Conservation (phyloP, 2,329 filamentous ascomycete species). For the Xylariaceae sp. region DNA sequence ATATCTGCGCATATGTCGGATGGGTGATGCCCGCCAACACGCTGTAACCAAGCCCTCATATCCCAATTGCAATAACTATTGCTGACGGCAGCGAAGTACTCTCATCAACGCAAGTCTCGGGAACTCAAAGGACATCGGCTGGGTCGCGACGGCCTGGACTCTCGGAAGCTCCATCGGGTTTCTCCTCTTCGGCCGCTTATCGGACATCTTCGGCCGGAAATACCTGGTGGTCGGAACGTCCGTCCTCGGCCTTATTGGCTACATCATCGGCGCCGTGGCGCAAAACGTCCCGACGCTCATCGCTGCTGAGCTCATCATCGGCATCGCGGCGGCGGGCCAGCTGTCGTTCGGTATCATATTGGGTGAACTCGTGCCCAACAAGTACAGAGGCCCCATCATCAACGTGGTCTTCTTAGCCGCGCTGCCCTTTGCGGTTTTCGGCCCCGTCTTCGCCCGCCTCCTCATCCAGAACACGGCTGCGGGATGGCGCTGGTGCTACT, state of each 20-base stretch:
- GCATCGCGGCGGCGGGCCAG: constrained; percentile 23
- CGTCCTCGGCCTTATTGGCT: constrained; percentile 30
- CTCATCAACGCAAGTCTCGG: neutral
- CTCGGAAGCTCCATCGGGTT: constrained; percentile 25
- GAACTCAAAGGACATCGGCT: constrained; percentile 14
- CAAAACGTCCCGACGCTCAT: constrained; percentile 27
- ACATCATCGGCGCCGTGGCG: constrained; percentile 28
- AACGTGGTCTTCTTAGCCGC: constrained; percentile 28
- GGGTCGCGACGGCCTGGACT: constrained; percentile 24
- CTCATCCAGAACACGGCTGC: constrained; percentile 18
- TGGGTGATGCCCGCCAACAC: neutral
- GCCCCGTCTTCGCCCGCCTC: constrained; percentile 26
- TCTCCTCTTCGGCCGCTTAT: constrained; percentile 26
- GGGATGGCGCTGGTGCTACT: constrained; percentile 34
- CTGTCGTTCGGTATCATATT: constrained; percentile 27
- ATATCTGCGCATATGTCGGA: neutral
- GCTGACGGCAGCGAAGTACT: neutral
- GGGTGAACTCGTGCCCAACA: constrained; percentile 33
- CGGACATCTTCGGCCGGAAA: constrained; percentile 26
- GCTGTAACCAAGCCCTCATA: neutral
- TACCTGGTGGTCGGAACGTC: constrained; percentile 24
- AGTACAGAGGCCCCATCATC: constrained; percentile 28
- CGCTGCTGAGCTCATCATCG: constrained; percentile 30
- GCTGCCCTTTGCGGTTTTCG: constrained; percentile 31
- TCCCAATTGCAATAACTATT: neutral